A percentile compares a stretch with the other conserved stretches of the same genome.
phyloP scores from a whole-genome alignment of 2,329 filamentous ascomycete genomes.

The Sporothrix mexicana region DNA sequence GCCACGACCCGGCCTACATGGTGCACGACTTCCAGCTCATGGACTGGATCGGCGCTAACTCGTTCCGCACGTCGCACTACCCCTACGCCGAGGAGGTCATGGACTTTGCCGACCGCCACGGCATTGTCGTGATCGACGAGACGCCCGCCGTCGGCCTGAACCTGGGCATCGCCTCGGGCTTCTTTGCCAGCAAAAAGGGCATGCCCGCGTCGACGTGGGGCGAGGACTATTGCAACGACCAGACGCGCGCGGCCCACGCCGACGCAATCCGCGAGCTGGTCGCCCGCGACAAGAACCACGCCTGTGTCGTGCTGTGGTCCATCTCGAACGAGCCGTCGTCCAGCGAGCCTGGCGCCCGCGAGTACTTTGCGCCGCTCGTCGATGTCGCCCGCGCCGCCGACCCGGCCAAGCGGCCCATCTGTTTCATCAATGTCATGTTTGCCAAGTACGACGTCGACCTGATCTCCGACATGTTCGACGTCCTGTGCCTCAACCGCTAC shows the following conservation, averaged over 20 bases:
- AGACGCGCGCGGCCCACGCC: conserved; percentile 10
- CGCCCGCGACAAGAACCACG: conserved; percentile 20
- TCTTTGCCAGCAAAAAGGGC: neutral
- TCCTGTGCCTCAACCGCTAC: conserved; percentile 19
- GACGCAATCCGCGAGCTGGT: neutral
- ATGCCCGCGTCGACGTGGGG: neutral
- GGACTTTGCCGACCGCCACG: conserved; percentile 21
- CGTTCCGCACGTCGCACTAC: conserved; percentile 22
- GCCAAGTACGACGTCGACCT: neutral
- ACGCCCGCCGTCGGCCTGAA: conserved; percentile 10
- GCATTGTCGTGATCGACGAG: conserved; percentile 18
- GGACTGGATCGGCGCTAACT: conserved; percentile 15
- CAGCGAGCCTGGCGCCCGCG: neutral
- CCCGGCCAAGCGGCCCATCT: neutral
- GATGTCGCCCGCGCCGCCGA: neutral
- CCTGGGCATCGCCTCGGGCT: neutral
- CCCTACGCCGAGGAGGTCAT: conserved; percentile 15
- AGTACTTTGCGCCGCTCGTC: conserved; percentile 15
- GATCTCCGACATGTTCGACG: neutral
- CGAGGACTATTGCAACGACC: neutral
- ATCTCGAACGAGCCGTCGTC: neutral
- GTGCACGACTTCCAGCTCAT: conserved; percentile 21
- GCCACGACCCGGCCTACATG: conserved; percentile 14
- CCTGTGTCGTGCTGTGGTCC: conserved; percentile 17
- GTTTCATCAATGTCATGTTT: conserved; percentile 18